Evolutionary conservation across 768 basidiomycete genomes (phyloP), one percentile per base, ranked within the genome.

Genomic region (Podaxis mareebaensis): DNA sequence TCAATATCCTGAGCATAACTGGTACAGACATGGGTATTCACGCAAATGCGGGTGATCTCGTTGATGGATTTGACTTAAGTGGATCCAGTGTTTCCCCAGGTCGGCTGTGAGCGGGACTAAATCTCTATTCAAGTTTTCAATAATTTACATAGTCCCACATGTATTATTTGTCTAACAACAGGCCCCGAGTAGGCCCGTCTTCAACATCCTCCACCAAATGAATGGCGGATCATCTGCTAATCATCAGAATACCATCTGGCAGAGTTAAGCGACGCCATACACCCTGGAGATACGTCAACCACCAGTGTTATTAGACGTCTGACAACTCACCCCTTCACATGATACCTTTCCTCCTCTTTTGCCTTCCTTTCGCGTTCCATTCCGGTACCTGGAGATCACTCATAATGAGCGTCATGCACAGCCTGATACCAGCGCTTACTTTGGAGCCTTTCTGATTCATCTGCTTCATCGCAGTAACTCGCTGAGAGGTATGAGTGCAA

Each of bases 341-440:
- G 38, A 30, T 40, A 7, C 8, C 46, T 17, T 57, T 63, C 54
- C 39, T 56, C 54, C 46, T 56, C 55, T 28, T 63, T 22, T 44
- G 54, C 22, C 48, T 48, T n/a, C 54, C 36, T 57, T 38, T 63
- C 5, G 15, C 49, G 20, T 15, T 56, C 13, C 4, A 22, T 44
- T 63, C 61, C 7, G 61, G 38, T 39, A 17, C 46, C 61, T 62
- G 48, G 44, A 20, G 20, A 46, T 11, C 46, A 24, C 1, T 28
- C 36, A 22, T 13, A 24, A 60, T n/a, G 2, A 28, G 7, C 6
- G 6, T 44, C 22, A 59, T 38, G n/a, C 52, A 26, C 49, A 4
- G 36, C 0, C 51, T 17, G 22, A 28, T 12, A 11, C 17, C 26
- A 6, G 30, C 36, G 26, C 40, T 7, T 61, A 61, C 52, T 20